phyloP scores from a whole-genome alignment of 1,139 yeast genomes.

The Candida tetrigidarum region DNA sequence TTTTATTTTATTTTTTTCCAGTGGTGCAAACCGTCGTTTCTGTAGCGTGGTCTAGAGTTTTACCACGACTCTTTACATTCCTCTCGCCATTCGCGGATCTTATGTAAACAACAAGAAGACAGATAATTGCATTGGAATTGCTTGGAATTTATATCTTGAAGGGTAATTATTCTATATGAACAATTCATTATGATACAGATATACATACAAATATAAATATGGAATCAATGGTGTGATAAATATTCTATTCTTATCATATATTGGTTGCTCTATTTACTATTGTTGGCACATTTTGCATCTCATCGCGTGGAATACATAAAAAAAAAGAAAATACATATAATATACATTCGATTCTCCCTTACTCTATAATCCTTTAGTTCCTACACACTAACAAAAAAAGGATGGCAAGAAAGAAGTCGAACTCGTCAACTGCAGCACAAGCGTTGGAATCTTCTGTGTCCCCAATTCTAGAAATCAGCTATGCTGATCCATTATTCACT shows the following conservation, averaged over 20 bases:
- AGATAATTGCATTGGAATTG: too few species aligned
- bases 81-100: too few species aligned
- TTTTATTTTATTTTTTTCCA: too few species aligned
- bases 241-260: neutral
- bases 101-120: too few species aligned
- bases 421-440: slow-evolving; percentile 33
- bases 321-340: neutral
- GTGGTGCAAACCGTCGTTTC: neutral
- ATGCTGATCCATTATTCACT: slow-evolving; percentile 69
- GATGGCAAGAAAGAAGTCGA: slow-evolving; percentile 39
- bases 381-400: neutral
- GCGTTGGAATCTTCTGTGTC: slow-evolving; percentile 42
- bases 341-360: neutral
- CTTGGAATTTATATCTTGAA: too few species aligned
- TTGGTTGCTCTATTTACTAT: neutral
- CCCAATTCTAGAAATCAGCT: slow-evolving; percentile 57
- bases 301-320: neutral
- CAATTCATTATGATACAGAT: too few species aligned
- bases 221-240: too few species aligned
- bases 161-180: too few species aligned
- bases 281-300: neutral
- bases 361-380: neutral
- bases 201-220: too few species aligned
- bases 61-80: too few species aligned
- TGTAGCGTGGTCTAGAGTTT: too few species aligned